phyloP scores from a whole-genome alignment of 73 alveolate genomes.

The Breviolum minutum region DNA sequence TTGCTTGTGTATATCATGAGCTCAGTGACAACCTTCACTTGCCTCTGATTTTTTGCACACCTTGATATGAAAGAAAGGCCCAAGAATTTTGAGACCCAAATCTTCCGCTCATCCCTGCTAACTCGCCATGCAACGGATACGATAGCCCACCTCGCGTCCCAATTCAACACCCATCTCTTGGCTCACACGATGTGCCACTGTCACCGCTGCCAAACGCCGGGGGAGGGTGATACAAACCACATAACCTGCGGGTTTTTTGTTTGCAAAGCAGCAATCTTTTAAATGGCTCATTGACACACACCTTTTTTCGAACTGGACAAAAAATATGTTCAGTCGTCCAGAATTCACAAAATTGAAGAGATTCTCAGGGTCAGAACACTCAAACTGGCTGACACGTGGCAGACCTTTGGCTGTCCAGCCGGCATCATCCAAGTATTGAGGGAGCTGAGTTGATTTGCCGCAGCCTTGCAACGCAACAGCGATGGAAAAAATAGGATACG shows the following conservation, averaged over 20 bases:
- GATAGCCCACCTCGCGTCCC: slow-evolving; percentile 97
- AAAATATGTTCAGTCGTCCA: neutral
- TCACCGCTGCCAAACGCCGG: slow-evolving; percentile 97
- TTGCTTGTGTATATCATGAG: too few relatives aligned
- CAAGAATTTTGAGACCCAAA: neutral
- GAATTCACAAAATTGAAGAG: neutral
- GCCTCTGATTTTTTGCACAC: too few relatives aligned
- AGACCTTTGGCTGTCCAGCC: slow-evolving; percentile 96
- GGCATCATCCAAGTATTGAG: slow-evolving; percentile 97
- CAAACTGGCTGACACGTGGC: too few relatives aligned
- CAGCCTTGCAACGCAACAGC: neutral
- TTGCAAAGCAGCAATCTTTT: neutral
- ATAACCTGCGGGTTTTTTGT: slow-evolving; percentile 8
- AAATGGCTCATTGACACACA: neutral
- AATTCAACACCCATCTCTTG: slow-evolving; percentile 97
- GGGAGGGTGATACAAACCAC: slow-evolving; percentile 97
- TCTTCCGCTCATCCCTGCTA: neutral
- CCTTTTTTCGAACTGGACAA: neutral
- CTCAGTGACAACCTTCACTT: too few relatives aligned
- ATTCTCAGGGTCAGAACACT: too few relatives aligned
- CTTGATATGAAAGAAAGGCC: neutral
- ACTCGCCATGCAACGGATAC: slow-evolving; percentile 33
- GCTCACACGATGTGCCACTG: slow-evolving; percentile 97
- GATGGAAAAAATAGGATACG: neutral
- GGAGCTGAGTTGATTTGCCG: slow-evolving; percentile 96